phyloP scores from a whole-genome alignment of 2,329 filamentous ascomycete genomes.

The Phaeosphaeriaceae sp. region DNA sequence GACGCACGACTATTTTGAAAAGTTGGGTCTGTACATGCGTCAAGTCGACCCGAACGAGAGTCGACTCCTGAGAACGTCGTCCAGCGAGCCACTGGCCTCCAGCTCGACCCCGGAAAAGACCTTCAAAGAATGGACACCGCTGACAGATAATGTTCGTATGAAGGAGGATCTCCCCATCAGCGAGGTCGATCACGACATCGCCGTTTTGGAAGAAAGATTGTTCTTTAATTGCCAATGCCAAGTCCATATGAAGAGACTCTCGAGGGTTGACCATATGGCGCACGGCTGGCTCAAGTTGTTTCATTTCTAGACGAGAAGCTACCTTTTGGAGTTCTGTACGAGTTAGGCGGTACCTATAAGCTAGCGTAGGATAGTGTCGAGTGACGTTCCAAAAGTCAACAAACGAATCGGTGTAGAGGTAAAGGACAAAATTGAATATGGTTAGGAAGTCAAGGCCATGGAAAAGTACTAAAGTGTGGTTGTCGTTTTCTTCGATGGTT shows the following conservation, averaged over 20 bases:
- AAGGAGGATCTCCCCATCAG: constrained; percentile 70
- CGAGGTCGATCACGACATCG: constrained; percentile 80
- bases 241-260: constrained; percentile 70
- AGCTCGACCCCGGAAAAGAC: constrained; percentile 87
- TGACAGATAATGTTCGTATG: constrained; percentile 83
- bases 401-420: constrained; percentile 78
- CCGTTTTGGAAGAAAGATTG: constrained; percentile 76
- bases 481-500: constrained; percentile 59
- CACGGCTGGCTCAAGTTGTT: constrained; percentile 75
- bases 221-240: constrained; percentile 73
- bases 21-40: constrained; percentile 76
- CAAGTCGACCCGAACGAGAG: constrained; percentile 75
- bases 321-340: constrained; percentile 86
- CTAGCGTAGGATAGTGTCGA: constrained; percentile 67
- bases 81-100: constrained; percentile 81
- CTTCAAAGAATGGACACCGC: constrained; percentile 90
- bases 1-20: constrained; percentile 79
- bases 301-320: constrained; percentile 73
- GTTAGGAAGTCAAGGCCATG: constrained; percentile 76
- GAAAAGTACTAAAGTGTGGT: constrained; percentile 68
- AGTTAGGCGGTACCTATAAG: constrained; percentile 78
- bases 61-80: constrained; percentile 61
- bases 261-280: constrained; percentile 73
- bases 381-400: constrained; percentile 88
- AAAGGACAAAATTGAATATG: constrained; percentile 79